Conservation (phyloP, 257 asterid genomes). For the Orobanche coerulescens region DNA sequence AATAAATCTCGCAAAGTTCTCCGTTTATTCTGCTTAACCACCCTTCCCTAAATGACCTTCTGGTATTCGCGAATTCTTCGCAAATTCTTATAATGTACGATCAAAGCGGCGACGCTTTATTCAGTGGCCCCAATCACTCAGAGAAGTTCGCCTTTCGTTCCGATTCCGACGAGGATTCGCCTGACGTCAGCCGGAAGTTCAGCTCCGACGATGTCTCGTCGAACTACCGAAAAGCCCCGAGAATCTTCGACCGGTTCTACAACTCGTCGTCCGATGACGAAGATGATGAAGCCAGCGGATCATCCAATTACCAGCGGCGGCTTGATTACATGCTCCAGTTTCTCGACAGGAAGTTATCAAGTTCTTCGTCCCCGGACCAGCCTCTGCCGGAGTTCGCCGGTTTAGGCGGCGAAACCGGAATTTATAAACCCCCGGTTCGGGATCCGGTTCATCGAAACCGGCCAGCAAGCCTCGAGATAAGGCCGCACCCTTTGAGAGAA, state of each 20-base stretch:
- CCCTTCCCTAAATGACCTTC: constrained; percentile 2
- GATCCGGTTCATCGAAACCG: constrained; percentile 60
- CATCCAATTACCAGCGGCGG: constrained; percentile 59
- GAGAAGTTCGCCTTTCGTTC: constrained; percentile 36
- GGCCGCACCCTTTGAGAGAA: constrained; percentile 90
- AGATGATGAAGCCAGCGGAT: constrained; percentile 36
- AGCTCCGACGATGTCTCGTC: constrained; percentile 35
- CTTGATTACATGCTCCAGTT: constrained; percentile 86
- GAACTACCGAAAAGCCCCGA: constrained; percentile 37
- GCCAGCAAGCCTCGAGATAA: constrained; percentile 71
- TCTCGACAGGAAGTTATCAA: constrained; percentile 69
- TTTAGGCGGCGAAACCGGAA: constrained; percentile 55
- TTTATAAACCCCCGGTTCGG: constrained; percentile 61
- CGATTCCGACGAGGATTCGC: constrained; percentile 33
- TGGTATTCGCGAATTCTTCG: constrained; percentile 25
- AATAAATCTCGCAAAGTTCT: neutral
- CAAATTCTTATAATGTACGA: constrained; percentile 43
- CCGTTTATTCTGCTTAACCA: constrained; percentile 16
- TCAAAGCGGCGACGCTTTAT: constrained; percentile 40
- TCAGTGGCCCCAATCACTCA: constrained; percentile 31
- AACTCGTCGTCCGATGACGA: constrained; percentile 57
- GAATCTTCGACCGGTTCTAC: constrained; percentile 77
- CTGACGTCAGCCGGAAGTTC: constrained; percentile 23
- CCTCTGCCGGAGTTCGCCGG: constrained; percentile 65
- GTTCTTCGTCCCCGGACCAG: constrained; percentile 33